Evolutionary conservation across 768 basidiomycete genomes (phyloP), one percentile per base, ranked within the genome.

Genomic region (Hericium coralloides): DNA sequence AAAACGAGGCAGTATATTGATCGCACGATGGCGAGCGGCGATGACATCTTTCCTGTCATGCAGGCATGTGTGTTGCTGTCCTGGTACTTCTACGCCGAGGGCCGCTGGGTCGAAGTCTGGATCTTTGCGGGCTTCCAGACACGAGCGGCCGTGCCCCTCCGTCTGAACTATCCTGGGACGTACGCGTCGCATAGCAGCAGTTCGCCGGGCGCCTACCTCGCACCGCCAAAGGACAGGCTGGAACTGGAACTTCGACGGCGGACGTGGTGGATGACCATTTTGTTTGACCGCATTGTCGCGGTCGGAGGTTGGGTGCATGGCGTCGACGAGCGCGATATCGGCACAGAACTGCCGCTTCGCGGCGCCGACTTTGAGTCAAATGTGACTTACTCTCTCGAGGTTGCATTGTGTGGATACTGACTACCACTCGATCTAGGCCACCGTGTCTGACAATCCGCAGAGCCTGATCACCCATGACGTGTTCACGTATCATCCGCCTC

Each of bases 81-180:
- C 2, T 93, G 91, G 91, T 92, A 90, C 70, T 92, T 92, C 62
- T 93, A 92, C 66, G 86, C 90, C 56, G 91, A 92, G 70, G 90
- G 91, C 2, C 79, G 89, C 55, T 81, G 91, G 91, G 90, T 92
- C 9, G 91, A 93, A 70, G 86, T 92, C 3, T 92, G 91, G 91
- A 87, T 92, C 41, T 91, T 91, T 70, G 89, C 91, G 18, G 88
- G 81, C 12, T 92, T 92, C 65, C 87, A 91, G 66, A 89, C 85
- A 15, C 79, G 90, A 31, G 87, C 89, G 18, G 87, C 89, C 23
- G 78, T 92, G 17, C 91, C 90, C 5, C 75, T 93, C 31, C 83
- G 90, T 45, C 71, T 92, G 25, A 93, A 93, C 69, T 90, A 89
- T 67, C 90, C 89, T 3, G 90, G 91, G 38, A 91, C 90, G 17